Evolutionary conservation across 2,329 filamentous ascomycete genomes (phyloP).

Genomic region (Fusarium pseudonygamai): DNA sequence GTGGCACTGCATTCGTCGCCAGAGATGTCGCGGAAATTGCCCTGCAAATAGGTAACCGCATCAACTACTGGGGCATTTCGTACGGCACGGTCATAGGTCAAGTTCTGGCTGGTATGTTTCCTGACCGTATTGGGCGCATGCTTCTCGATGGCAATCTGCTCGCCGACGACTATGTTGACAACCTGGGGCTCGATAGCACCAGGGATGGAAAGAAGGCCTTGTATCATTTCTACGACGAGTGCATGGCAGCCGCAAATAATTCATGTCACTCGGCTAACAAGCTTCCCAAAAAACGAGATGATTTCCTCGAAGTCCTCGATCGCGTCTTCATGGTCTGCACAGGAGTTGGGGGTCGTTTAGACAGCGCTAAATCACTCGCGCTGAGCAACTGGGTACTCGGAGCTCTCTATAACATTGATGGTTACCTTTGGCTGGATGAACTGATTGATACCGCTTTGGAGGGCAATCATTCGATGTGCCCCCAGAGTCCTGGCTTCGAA

Average conservation of each 20-base stretch:
- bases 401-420: fast-evolving
- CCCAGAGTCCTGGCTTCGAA: too few relatives aligned
- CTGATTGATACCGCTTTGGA: neutral
- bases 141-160: constrained; percentile 28
- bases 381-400: fast-evolving
- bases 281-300: neutral
- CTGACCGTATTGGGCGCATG: constrained; percentile 27
- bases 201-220: neutral
- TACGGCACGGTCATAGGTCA: constrained; percentile 37
- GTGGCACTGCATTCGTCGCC: constrained; percentile 35
- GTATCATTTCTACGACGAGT: neutral
- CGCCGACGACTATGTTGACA: constrained; percentile 13
- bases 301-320: neutral
- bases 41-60: constrained; percentile 47
- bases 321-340: neutral
- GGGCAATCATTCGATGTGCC: neutral
- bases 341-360: neutral
- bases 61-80: constrained; percentile 48
- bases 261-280: neutral
- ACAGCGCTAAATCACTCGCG: neutral
- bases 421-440: neutral
- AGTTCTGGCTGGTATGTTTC: constrained; percentile 35
- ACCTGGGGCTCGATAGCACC: fast-evolving
- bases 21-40: constrained; percentile 48
- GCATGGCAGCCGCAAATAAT: neutral